phyloP scores from a whole-genome alignment of 495 filamentous ascomycete genomes.

The Parathielavia appendiculata region DNA sequence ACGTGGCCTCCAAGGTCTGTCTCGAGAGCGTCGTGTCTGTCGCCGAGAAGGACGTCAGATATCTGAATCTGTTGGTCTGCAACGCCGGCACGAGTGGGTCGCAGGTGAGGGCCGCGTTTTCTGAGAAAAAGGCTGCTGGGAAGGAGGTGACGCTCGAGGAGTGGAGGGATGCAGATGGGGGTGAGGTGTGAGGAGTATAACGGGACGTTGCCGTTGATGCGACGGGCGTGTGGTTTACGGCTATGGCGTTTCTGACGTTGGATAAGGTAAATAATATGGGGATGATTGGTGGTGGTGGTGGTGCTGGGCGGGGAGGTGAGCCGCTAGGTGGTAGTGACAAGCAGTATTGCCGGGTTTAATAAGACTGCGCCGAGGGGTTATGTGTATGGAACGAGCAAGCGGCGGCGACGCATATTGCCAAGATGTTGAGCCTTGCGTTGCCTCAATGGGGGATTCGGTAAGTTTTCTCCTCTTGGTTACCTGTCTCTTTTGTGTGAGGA shows the following conservation, averaged over 20 bases:
- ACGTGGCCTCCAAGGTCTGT: conserved; percentile 61
- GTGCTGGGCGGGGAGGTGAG: conserved; percentile 7
- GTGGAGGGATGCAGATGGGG: conserved; percentile 47
- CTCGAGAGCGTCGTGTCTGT: conserved; percentile 49
- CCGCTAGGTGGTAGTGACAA: conserved; percentile 61
- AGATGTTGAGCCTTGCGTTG: conserved; percentile 51
- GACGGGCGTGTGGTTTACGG: conserved; percentile 57
- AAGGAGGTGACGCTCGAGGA: conserved; percentile 43
- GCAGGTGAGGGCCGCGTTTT: conserved; percentile 29
- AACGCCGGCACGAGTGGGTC: conserved; percentile 63
- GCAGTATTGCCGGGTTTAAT: conserved; percentile 57
- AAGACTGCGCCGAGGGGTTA: conserved; percentile 51
- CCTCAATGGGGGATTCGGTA: conserved; percentile 54
- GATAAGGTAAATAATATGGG: conserved; percentile 55
- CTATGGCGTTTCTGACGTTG: conserved; percentile 58
- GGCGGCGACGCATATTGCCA: conserved; percentile 58
- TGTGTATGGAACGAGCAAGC: conserved; percentile 61
- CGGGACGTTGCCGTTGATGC: conserved; percentile 54
- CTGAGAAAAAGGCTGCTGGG: too few relatives aligned
- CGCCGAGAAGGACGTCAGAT: conserved; percentile 50
- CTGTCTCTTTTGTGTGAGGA: background rate
- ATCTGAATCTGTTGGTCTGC: conserved; percentile 61
- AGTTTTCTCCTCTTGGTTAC: conserved; percentile 7
- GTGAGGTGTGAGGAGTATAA: conserved; percentile 54
- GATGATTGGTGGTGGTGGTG: background rate